Percentiles rank a stretch among this genome's conserved stretches.
Conservation (phyloP, 768 basidiomycete genomes). For the Tulasnella sp. region DNA sequence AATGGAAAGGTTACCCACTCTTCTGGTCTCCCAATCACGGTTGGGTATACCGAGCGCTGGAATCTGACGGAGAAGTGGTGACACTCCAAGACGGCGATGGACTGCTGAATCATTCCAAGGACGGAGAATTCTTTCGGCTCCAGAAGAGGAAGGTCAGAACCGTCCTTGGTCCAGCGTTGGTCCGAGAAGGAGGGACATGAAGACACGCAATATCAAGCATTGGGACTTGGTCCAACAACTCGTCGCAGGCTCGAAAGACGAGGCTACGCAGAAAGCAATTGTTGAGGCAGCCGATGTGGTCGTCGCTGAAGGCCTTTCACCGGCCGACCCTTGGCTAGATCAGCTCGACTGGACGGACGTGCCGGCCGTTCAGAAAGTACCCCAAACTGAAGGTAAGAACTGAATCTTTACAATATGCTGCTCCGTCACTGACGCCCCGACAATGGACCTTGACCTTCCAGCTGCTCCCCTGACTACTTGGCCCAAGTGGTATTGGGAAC, state of each 20-base stretch:
- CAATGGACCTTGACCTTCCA: too few relatives aligned
- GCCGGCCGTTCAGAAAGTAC: neutral
- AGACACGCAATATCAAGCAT: neutral
- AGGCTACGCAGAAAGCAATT: conserved; percentile 28
- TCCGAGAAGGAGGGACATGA: neutral
- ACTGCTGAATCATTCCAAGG: neutral
- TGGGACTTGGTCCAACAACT: neutral
- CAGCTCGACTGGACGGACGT: conserved; percentile 6
- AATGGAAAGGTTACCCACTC: conserved; percentile 51
- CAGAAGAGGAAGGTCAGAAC: neutral
- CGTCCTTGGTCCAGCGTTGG: neutral
- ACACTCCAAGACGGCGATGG: neutral
- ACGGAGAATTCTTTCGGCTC: neutral
- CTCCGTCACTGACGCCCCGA: too few relatives aligned
- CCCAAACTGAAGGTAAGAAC: neutral
- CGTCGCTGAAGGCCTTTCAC: conserved; percentile 17
- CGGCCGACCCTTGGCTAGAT: conserved; percentile 21
- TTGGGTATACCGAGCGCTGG: conserved; percentile 36
- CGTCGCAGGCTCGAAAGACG: conserved; percentile 28
- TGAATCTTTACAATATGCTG: too few relatives aligned
- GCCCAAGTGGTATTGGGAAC: conserved; percentile 98
- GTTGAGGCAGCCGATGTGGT: conserved; percentile 32
- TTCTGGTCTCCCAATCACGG: conserved; percentile 40
- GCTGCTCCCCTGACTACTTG: conserved; percentile 43
- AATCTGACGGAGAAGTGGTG: neutral